Evolutionary conservation across 2,329 filamentous ascomycete genomes (phyloP).

Genomic region (Calonectria fujianensis): DNA sequence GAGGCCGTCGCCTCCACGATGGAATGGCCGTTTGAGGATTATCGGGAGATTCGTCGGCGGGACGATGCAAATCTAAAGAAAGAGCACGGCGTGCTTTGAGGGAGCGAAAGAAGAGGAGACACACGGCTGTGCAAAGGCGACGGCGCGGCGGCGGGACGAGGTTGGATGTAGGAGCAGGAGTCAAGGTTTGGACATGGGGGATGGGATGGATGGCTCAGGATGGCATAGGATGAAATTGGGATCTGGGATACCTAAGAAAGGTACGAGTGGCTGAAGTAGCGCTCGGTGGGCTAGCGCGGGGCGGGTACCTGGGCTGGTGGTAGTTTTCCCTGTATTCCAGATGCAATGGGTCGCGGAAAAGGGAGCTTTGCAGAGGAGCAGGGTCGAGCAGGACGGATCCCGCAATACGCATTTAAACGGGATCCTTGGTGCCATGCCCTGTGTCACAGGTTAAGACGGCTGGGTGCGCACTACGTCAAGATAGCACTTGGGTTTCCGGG

Average conservation of each 20-base stretch:
- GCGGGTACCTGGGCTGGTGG: slow-evolving; percentile 21
- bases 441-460: slow-evolving; percentile 10
- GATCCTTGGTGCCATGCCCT: neutral
- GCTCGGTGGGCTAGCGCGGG: neutral
- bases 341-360: slow-evolving; percentile 23
- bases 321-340: slow-evolving; percentile 14
- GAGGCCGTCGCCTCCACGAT: slow-evolving; percentile 33
- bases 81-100: slow-evolving; percentile 23
- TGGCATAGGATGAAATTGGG: slow-evolving; percentile 38
- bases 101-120: slow-evolving; percentile 18
- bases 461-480: slow-evolving; percentile 11
- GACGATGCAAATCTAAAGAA: slow-evolving; percentile 27
- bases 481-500: slow-evolving; percentile 7
- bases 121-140: slow-evolving; percentile 28
- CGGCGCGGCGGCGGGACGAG: slow-evolving; percentile 31
- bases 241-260: slow-evolving; percentile 33
- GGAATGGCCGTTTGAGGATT: slow-evolving; percentile 18
- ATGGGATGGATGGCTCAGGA: slow-evolving; percentile 35
- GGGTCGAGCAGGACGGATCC: slow-evolving; percentile 12
- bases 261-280: slow-evolving; percentile 30
- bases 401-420: slow-evolving; percentile 13
- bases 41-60: slow-evolving; percentile 25
- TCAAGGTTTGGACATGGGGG: slow-evolving; percentile 44
- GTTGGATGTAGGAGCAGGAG: slow-evolving; percentile 35
- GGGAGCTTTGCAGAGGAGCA: slow-evolving; percentile 17